These are phyloP conservation scores for Tulasnella sp. DNA, from an alignment of 768 basidiomycete genomes.

Conservation along the genomic window DNA sequence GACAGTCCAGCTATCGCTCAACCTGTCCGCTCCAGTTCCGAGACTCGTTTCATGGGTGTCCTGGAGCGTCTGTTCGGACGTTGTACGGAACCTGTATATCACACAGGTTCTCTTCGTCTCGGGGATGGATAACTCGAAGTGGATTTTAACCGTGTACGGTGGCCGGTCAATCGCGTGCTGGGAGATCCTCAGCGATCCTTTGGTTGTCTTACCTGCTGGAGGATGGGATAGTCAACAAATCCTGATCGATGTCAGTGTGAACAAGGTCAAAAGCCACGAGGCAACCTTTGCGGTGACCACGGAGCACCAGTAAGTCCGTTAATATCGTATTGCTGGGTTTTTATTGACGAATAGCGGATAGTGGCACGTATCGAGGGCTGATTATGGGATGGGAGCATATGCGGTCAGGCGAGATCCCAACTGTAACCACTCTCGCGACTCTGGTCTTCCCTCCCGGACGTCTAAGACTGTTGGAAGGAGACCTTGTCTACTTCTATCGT, in stretches of 20 bases:
- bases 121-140: not conserved
- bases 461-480: not conserved
- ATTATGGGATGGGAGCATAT: not conserved
- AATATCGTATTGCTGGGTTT: not conserved
- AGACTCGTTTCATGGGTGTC: not conserved
- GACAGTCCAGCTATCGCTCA: not conserved
- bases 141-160: not conserved
- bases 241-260: not conserved
- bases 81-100: not conserved
- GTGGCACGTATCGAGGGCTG: not conserved
- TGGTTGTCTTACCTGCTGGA: not conserved
- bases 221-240: not conserved
- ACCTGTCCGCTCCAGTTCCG: not conserved
- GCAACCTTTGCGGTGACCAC: not conserved
- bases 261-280: not conserved
- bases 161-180: not conserved
- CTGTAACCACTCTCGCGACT: not conserved
- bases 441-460: not conserved
- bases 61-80: too few relatives aligned
- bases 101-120: constrained; percentile 7
- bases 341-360: not conserved
- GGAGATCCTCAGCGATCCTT: constrained; percentile 7
- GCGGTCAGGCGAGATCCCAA: not conserved
- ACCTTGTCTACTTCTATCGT: constrained; percentile 1
- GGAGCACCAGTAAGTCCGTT: not conserved